Evolutionary conservation across 306 rosid genomes (phyloP).

Genomic region (Erythrophleum fordii): DNA sequence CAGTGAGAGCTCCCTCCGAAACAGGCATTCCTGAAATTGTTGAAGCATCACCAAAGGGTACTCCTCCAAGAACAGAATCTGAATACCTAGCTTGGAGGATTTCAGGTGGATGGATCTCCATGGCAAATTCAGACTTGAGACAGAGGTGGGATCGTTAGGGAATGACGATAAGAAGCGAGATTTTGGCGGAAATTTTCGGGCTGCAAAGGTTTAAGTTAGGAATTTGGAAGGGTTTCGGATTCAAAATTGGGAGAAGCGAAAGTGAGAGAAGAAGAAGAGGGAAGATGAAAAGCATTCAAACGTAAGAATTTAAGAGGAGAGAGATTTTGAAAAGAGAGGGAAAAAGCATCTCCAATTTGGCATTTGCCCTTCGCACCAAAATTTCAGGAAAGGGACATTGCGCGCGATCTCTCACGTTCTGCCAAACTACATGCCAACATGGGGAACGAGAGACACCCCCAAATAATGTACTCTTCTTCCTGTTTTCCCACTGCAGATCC

Average conservation of each 20-base stretch:
- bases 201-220: conserved; percentile 8
- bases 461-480: neutral
- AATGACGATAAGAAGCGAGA: neutral
- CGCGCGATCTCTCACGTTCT: conserved; percentile 25
- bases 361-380: conserved; percentile 26
- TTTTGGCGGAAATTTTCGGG: neutral
- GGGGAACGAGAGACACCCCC: neutral
- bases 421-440: neutral
- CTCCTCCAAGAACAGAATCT: neutral
- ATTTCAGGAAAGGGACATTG: conserved; percentile 36
- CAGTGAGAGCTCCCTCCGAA: neutral
- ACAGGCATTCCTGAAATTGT: neutral
- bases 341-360: conserved; percentile 31
- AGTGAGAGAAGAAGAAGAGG: conserved; percentile 42
- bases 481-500: neutral
- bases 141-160: neutral
- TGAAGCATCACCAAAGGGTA: neutral
- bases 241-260: neutral
- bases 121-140: neutral
- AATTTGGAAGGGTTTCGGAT: conserved; percentile 33
- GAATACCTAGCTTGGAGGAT: neutral
- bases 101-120: neutral
- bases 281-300: conserved; percentile 44
- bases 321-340: conserved; percentile 51
- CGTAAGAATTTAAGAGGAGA: conserved; percentile 24